Conservation (phyloP, 2,329 filamentous ascomycete species). For the Beauveria sp. region DNA sequence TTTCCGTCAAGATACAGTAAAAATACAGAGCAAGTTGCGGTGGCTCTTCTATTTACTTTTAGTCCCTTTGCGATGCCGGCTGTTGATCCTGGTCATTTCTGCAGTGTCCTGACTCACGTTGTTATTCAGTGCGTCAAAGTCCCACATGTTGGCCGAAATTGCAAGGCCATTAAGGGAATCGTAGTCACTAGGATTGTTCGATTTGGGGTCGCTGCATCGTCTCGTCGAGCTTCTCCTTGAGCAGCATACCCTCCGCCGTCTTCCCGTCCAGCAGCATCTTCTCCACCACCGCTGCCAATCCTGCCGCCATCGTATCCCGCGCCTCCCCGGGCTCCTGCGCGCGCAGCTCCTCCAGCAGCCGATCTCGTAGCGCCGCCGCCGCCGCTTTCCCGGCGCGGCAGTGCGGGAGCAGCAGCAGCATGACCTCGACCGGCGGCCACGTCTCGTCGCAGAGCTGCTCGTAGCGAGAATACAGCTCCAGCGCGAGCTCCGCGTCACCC, state of each 20-base stretch:
- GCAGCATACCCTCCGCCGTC: not conserved
- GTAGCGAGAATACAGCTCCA: not conserved
- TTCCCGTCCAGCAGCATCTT: not conserved
- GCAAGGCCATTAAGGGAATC: not conserved
- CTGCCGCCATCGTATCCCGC: not conserved
- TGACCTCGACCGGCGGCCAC: not conserved
- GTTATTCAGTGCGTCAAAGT: too few species aligned
- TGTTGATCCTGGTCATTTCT: not conserved
- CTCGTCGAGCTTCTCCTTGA: not conserved
- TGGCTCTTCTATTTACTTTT: not conserved
- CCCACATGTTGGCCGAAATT: too few species aligned
- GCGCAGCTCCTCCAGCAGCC: not conserved
- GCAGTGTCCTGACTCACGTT: not conserved
- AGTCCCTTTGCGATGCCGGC: not conserved
- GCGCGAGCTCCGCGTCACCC: not conserved
- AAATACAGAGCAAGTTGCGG: not conserved
- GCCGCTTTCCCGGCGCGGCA: not conserved
- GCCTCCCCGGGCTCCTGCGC: not conserved
- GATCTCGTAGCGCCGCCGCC: not conserved
- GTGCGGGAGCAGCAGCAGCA: conserved; percentile 2
- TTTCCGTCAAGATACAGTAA: too few species aligned
- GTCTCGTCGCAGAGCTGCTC: not conserved
- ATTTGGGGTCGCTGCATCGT: not conserved
- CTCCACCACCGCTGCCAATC: not conserved
- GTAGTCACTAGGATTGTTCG: not conserved